These are phyloP conservation scores for Gynostemma pentaphyllum DNA, from an alignment of 306 rosid genomes.

Conservation along the genomic window DNA sequence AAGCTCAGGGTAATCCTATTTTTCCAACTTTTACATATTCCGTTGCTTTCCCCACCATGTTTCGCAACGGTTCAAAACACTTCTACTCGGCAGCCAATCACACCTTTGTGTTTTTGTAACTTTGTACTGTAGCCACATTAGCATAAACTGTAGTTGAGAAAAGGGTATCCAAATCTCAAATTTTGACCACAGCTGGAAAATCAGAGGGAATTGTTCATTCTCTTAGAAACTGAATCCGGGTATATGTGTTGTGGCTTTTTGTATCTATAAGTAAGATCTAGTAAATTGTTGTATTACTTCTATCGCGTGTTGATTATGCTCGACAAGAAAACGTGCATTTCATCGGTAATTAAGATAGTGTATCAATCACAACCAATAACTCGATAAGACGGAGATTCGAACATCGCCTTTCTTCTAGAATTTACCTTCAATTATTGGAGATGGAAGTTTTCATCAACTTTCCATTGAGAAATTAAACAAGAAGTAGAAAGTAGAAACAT, in stretches of 20 bases:
- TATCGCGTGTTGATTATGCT: not conserved
- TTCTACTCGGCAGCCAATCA: not conserved
- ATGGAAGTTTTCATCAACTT: not conserved
- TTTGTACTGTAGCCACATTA: not conserved
- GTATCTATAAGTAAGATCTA: not conserved
- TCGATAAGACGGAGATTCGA: not conserved
- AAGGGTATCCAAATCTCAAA: not conserved
- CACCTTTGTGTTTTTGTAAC: constrained; percentile 1
- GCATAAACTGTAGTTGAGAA: not conserved
- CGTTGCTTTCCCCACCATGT: not conserved
- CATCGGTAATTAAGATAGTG: not conserved
- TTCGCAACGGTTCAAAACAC: not conserved
- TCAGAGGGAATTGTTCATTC: constrained; percentile 84
- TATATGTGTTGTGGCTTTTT: constrained; percentile 5
- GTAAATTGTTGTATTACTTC: too few species aligned
- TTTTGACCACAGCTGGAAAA: constrained; percentile 6
- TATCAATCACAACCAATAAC: not conserved
- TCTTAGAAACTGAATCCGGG: constrained; percentile 25
- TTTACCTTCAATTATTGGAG: not conserved
- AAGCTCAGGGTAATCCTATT: not conserved
- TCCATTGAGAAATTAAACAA: too few species aligned
- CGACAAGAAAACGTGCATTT: not conserved
- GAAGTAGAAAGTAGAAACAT: too few species aligned
- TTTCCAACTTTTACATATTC: not conserved
- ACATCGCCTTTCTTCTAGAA: not conserved